Evolutionary conservation across 495 filamentous ascomycete species (phyloP).

Genomic region (Daldinia concentrica): DNA sequence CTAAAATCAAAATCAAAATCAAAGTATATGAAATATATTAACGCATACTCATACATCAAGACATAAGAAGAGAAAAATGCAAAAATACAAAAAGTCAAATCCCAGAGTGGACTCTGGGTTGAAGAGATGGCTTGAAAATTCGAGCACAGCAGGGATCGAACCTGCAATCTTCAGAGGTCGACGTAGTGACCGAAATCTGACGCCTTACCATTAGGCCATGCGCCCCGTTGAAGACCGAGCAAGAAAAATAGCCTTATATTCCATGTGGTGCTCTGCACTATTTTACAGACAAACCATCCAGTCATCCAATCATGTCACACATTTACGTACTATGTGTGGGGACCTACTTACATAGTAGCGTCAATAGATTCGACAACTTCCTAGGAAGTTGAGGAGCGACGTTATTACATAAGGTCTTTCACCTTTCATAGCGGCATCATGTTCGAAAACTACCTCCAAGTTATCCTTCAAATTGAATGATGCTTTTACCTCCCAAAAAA

Average conservation of each 20-base stretch:
- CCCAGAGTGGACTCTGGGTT: neutral
- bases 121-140: conserved; percentile 9
- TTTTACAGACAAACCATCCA: neutral
- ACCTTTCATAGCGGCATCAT: too few species aligned
- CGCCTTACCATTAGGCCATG: conserved; percentile 46
- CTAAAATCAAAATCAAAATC: too few species aligned
- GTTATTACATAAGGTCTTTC: too few species aligned
- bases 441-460: too few species aligned
- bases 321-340: neutral
- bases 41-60: too few species aligned
- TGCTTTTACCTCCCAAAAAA: too few species aligned
- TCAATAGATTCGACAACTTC: too few species aligned
- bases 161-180: conserved; percentile 42
- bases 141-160: conserved; percentile 45
- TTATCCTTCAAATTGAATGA: too few species aligned
- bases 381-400: too few species aligned
- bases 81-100: neutral
- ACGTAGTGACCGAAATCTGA: conserved; percentile 38
- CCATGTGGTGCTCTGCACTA: neutral
- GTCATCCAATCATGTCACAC: neutral
- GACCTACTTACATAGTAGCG: too few species aligned
- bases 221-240: conserved; percentile 13
- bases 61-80: neutral
- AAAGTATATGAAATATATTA: too few species aligned
- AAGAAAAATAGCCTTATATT: neutral